Evolutionary conservation across 169 alveolate genomes (phyloP).

Genomic region (Plasmodium relictum): DNA sequence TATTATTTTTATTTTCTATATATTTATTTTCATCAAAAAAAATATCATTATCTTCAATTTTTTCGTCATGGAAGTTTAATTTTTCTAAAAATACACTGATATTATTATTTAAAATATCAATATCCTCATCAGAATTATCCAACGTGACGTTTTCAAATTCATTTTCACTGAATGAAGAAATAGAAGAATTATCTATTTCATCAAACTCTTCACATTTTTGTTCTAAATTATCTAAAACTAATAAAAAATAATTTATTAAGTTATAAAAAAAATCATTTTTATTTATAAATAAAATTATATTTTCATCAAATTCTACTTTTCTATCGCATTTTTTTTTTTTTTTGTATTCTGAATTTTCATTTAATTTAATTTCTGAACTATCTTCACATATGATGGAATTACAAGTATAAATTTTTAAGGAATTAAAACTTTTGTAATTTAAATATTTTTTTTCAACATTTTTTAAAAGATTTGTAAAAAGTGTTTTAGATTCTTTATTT

Average conservation of each 20-base stretch:
- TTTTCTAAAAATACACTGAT: not conserved
- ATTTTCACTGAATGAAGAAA: conserved; percentile 30
- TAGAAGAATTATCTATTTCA: conserved; percentile 1
- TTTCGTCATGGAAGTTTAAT: not conserved
- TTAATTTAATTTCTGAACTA: not conserved
- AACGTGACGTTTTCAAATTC: conserved; percentile 15
- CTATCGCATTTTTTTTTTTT: not conserved
- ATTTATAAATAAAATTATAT: conserved; percentile 50
- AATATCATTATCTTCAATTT: not conserved
- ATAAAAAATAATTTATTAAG: conserved; percentile 67
- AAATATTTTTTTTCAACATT: conserved; percentile 59
- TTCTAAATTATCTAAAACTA: conserved; percentile 62
- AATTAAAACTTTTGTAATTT: conserved; percentile 25
- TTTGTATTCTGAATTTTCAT: not conserved
- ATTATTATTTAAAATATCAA: conserved; percentile 13
- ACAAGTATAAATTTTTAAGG: conserved; percentile 38
- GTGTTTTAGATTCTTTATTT: conserved; percentile 53
- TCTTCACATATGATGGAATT: conserved; percentile 9
- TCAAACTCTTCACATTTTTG: not conserved
- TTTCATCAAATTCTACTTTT: conserved; percentile 21
- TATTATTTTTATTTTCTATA: not conserved
- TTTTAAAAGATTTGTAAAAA: conserved; percentile 37
- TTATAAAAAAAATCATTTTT: conserved; percentile 68
- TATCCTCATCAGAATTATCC: conserved; percentile 22
- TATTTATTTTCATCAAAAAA: not conserved